A percentile compares a stretch with the other conserved stretches of the same genome.
Conservation (phyloP, 1,284 basidiomycete genomes). For the Leccinum insolens region DNA sequence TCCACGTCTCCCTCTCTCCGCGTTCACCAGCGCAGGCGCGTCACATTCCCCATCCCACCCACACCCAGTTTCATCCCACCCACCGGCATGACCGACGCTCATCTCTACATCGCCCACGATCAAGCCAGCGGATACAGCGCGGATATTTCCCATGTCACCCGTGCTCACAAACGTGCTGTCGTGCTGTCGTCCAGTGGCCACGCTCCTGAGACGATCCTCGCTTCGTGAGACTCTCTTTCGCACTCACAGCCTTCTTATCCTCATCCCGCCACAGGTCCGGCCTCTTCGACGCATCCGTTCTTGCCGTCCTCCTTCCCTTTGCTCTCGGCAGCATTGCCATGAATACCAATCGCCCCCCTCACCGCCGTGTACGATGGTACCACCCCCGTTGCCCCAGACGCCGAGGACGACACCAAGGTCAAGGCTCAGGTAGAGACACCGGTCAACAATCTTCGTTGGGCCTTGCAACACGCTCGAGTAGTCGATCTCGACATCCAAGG, state of each 20-base stretch:
- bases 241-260: constrained; percentile 5
- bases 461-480: constrained; percentile 58
- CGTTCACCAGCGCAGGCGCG: constrained; percentile 51
- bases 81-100: constrained; percentile 62
- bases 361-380: constrained; percentile 55
- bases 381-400: constrained; percentile 41
- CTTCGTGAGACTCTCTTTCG: constrained; percentile 22
- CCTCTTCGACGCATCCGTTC: constrained; percentile 40
- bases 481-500: constrained; percentile 71
- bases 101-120: constrained; percentile 43
- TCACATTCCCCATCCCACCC: constrained; percentile 65
- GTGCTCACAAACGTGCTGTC: constrained; percentile 43
- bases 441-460: constrained; percentile 57
- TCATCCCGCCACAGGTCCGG: constrained; percentile 29
- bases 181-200: constrained; percentile 29
- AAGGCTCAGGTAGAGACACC: constrained; percentile 20
- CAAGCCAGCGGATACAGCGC: constrained; percentile 50
- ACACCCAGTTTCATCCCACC: constrained; percentile 72
- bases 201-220: constrained; percentile 16
- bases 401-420: constrained; percentile 18
- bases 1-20: constrained; percentile 70
- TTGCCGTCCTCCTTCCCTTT: constrained; percentile 62
- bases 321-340: constrained; percentile 46
- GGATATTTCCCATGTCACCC: constrained; percentile 38
- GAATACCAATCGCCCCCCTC: constrained; percentile 47